phyloP scores from a whole-genome alignment of 805 yeast genomes.

The Lipomyces mesembrius region DNA sequence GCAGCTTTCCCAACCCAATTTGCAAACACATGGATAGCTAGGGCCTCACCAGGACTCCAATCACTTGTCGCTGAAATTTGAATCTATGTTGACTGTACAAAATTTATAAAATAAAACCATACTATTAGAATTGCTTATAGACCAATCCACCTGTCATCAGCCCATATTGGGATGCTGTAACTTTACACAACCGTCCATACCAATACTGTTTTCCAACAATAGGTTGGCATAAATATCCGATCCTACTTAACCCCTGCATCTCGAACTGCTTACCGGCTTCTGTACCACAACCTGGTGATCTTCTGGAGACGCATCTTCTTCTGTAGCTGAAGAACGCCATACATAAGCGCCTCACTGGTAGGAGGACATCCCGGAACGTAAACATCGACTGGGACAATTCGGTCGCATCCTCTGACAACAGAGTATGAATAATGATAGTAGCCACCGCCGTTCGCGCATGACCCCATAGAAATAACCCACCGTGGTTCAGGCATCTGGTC shows the following conservation, averaged over 20 bases:
- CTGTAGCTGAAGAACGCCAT: constrained; percentile 86
- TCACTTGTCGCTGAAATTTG: not conserved
- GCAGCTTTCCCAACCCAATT: not conserved
- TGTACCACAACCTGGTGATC: constrained; percentile 64
- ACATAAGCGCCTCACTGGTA: constrained; percentile 86
- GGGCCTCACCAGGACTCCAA: not conserved
- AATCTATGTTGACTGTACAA: not conserved
- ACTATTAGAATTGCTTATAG: not conserved
- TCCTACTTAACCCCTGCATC: not conserved
- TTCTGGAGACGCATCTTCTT: constrained; percentile 85
- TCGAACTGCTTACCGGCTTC: constrained; percentile 29
- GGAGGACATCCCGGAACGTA: constrained; percentile 96
- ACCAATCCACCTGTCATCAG: not conserved
- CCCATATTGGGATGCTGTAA: not conserved
- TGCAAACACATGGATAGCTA: not conserved
- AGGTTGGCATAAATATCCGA: not conserved
- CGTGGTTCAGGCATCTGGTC: constrained; percentile 95
- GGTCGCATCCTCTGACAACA: constrained; percentile 88
- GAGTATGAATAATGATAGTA: constrained; percentile 88
- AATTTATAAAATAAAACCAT: not conserved
- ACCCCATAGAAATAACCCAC: constrained; percentile 94
- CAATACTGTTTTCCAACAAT: not conserved
- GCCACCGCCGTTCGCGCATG: constrained; percentile 94
- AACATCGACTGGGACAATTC: constrained; percentile 85
- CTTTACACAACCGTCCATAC: not conserved